phyloP scores from a whole-genome alignment of 163 green algal genomes.

The Scenedesmus sp. region DNA sequence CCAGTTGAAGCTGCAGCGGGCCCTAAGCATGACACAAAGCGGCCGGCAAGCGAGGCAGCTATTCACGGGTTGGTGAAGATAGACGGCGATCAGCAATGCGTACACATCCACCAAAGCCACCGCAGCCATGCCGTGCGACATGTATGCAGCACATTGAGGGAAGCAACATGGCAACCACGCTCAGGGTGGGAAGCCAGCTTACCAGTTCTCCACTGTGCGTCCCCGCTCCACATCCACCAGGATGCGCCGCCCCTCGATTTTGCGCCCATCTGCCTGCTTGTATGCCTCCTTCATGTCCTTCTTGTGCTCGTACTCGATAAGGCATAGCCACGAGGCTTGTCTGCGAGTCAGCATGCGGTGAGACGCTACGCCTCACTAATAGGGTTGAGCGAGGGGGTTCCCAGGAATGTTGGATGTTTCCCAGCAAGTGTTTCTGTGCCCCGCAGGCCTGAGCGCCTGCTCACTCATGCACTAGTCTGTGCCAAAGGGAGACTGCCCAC shows the following conservation, averaged over 20 bases:
- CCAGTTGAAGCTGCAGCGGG: too few relatives aligned
- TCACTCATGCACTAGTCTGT: too few relatives aligned
- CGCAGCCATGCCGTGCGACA: too few relatives aligned
- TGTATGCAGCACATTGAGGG: neutral
- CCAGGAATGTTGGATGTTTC: neutral
- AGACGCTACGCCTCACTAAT: too few relatives aligned
- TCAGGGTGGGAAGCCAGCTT: neutral
- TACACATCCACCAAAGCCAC: neutral
- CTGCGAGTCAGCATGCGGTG: constrained; percentile 55
- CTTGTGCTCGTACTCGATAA: constrained; percentile 96
- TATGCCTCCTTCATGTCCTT: constrained; percentile 96
- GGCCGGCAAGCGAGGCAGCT: too few relatives aligned
- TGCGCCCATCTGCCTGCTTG: constrained; percentile 87
- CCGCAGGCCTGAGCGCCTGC: too few relatives aligned
- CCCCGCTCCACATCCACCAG: constrained; percentile 93
- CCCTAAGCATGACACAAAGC: too few relatives aligned
- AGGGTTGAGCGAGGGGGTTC: too few relatives aligned
- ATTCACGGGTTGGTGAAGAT: too few relatives aligned
- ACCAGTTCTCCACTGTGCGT: constrained; percentile 91
- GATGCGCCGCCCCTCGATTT: constrained; percentile 86
- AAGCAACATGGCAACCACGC: neutral
- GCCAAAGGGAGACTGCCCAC: too few relatives aligned
- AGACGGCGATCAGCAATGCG: too few relatives aligned
- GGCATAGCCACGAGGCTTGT: constrained; percentile 90
- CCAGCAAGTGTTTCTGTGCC: too few relatives aligned